phyloP scores from a whole-genome alignment of 176 grass and related monocot species.

The Dendrocalamus sinicus region DNA sequence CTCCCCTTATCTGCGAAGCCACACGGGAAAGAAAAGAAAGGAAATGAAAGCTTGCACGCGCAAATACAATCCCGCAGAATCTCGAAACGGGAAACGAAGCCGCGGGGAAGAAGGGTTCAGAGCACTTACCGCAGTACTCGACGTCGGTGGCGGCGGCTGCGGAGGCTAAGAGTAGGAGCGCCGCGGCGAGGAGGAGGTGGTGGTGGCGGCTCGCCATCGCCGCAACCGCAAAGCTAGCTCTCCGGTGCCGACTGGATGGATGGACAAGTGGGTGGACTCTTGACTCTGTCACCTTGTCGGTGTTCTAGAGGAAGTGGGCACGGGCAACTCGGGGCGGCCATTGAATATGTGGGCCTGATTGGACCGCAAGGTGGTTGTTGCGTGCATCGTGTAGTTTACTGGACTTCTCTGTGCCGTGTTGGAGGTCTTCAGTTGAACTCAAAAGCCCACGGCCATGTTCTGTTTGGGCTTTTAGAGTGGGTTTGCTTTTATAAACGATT shows the following conservation, averaged over 20 bases:
- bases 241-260: background rate
- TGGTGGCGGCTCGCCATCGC: constrained; percentile 31
- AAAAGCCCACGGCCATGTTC: background rate
- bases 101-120: too few species aligned
- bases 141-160: too few species aligned
- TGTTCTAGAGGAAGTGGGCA: background rate
- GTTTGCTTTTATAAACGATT: too few species aligned
- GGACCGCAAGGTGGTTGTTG: background rate
- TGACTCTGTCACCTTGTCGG: background rate
- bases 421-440: too few species aligned
- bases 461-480: too few species aligned
- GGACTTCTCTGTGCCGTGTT: background rate
- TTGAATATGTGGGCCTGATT: background rate
- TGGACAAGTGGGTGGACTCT: background rate
- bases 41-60: too few species aligned
- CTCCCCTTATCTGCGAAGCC: constrained; percentile 50
- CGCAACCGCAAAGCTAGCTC: background rate
- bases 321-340: background rate
- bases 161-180: constrained; percentile 34
- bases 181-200: background rate
- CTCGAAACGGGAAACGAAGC: too few species aligned
- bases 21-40: too few species aligned
- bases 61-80: too few species aligned
- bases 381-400: background rate
- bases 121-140: too few species aligned